Evolutionary conservation across 192 early-diverging fungal genomes (phyloP), one percentile per base, ranked within the genome.

Genomic region (Dissophora ornata): DNA sequence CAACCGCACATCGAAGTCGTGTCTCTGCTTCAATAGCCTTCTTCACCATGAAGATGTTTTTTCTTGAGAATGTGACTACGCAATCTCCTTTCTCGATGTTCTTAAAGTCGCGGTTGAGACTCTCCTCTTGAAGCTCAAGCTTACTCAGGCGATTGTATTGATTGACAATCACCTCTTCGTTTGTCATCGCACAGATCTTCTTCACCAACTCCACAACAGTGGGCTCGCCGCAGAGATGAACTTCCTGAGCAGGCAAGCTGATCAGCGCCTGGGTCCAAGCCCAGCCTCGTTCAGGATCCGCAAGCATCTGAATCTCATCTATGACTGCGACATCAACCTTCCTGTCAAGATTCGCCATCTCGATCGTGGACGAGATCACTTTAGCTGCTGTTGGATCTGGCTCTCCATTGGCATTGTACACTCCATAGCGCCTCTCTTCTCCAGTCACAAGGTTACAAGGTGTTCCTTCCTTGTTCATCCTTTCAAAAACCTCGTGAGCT

Each of bases 261-360:
- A 97, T 62, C 6, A 98, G 54, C 4, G 96, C 97, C 42, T 90
- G 86, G 8, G 95, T 96, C 96, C 96, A 99, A 32, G 96, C 96
- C 95, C 95, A 97, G 12, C 97, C 97, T 13, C 97, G 86, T 32
- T 88, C 79, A 12, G 65, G 71, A 65, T 99, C 96, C 0, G 81
- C 87, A 52, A 99, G 91, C 94, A 99, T 94, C 77, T 99, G 97
- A 81, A 99, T 99, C 70, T 99, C 97, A 69, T 99, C 97, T 10
- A 99, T 81, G 3, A 99, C 95, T 6, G 93, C 96, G 19, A 97
- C 93, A 0, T 97, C 88, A 40, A 90, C 81, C 12, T 67, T 52
- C 8, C 62, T 48, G 33, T 61, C 64, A 15, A 88, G 33, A 9
- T 89, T 83, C 15, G 87, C 91, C 97, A 99, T 97, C 75, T 99